phyloP scores from a whole-genome alignment of 306 rosid species.

The Acacia melanoxylon region DNA sequence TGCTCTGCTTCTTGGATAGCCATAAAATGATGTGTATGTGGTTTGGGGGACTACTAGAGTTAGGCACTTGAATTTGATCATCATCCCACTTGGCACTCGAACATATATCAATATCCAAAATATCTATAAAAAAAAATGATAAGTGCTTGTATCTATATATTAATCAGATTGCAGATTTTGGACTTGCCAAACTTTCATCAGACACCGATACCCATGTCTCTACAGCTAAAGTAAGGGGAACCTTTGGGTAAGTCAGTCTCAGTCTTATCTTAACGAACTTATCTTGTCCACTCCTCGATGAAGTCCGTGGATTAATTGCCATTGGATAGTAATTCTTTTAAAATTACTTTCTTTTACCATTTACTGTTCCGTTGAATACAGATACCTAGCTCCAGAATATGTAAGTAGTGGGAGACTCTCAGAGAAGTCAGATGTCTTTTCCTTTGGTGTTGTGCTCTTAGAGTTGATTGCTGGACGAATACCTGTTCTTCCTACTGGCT shows the following conservation, averaged over 20 bases:
- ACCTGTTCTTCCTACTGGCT: conserved; percentile 41
- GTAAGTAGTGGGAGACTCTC: conserved; percentile 65
- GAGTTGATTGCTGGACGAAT: conserved; percentile 62
- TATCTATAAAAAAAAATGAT: not conserved
- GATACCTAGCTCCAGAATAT: conserved; percentile 74
- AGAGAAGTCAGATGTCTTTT: conserved; percentile 63
- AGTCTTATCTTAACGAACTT: not conserved
- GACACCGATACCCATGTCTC: conserved; percentile 63
- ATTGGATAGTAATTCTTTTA: not conserved
- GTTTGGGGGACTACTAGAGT: no score
- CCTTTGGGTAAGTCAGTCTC: conserved; percentile 51
- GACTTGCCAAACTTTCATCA: conserved; percentile 54
- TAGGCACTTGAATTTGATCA: not conserved
- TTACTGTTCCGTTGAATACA: not conserved
- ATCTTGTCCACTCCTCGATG: not conserved
- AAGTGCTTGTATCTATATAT: not conserved
- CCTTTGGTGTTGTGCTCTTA: conserved; percentile 70
- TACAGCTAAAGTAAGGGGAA: conserved; percentile 62
- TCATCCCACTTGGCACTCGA: conserved; percentile 3
- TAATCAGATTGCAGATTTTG: conserved; percentile 64
- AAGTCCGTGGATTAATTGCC: not conserved
- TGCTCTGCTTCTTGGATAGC: no score
- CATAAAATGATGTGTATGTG: no score
- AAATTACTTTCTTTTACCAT: not conserved
- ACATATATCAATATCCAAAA: not conserved